phyloP scores from a whole-genome alignment of 2,329 filamentous ascomycete species.

The Ophiostoma quercus region DNA sequence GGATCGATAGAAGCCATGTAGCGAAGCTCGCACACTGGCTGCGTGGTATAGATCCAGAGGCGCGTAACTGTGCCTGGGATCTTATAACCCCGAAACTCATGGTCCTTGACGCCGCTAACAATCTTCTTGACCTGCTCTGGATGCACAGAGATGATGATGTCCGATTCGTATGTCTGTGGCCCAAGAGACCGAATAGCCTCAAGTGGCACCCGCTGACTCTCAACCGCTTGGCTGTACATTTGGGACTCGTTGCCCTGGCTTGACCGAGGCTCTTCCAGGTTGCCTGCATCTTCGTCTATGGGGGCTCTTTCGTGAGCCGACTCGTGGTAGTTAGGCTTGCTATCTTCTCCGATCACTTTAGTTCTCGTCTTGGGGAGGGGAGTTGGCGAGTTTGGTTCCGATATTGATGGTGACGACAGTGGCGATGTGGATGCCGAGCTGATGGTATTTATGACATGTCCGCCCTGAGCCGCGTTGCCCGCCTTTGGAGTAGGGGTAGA shows the following conservation, averaged over 20 bases:
- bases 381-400: slow-evolving; percentile 32
- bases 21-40: slow-evolving; percentile 44
- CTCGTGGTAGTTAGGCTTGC: neutral
- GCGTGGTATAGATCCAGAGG: slow-evolving; percentile 58
- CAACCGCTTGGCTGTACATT: slow-evolving; percentile 34
- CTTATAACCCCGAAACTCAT: slow-evolving; percentile 52
- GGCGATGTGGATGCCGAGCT: neutral
- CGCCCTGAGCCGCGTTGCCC: slow-evolving; percentile 18
- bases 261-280: neutral
- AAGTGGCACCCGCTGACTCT: slow-evolving; percentile 50
- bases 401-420: neutral
- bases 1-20: slow-evolving; percentile 55
- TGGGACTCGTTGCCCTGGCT: neutral
- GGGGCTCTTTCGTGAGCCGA: neutral
- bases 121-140: slow-evolving; percentile 46
- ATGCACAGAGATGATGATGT: slow-evolving; percentile 50
- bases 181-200: slow-evolving; percentile 46
- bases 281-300: too few species aligned
- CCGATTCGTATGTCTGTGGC: slow-evolving; percentile 46
- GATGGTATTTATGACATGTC: slow-evolving; percentile 30
- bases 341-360: neutral
- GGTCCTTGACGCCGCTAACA: slow-evolving; percentile 45
- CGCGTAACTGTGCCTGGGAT: slow-evolving; percentile 52
- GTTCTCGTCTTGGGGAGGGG: slow-evolving; percentile 20
- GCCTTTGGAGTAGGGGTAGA: neutral